phyloP scores from a whole-genome alignment of 805 yeast genomes.

The Wickerhamiella shivajii region DNA sequence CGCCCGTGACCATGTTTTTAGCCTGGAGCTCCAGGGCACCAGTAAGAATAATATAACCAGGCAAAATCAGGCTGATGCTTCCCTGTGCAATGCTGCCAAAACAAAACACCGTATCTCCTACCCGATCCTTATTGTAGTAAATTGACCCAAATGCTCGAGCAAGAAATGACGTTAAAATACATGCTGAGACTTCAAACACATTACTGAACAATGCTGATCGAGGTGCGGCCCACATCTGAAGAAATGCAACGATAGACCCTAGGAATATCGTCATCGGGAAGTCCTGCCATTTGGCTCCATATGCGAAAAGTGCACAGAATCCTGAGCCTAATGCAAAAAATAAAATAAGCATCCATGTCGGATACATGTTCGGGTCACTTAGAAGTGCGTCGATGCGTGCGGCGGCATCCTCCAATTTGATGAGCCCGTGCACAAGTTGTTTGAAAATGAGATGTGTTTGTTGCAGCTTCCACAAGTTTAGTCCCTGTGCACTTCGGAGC shows the following conservation, averaged over 20 bases:
- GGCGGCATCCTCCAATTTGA: conserved; percentile 81
- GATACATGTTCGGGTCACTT: conserved; percentile 43
- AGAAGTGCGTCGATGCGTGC: conserved; percentile 54
- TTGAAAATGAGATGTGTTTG: conserved; percentile 76
- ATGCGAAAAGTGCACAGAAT: conserved; percentile 74
- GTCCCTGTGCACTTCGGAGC: conserved; percentile 75
- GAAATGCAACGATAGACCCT: conserved; percentile 67
- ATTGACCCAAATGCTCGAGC: conserved; percentile 86
- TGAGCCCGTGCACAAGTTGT: conserved; percentile 73
- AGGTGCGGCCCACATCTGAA: conserved; percentile 72
- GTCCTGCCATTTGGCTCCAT: conserved; percentile 82
- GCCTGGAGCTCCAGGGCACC: conserved; percentile 88
- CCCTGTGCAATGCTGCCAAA: conserved; percentile 86
- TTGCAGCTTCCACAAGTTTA: conserved; percentile 65
- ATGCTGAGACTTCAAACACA: conserved; percentile 81
- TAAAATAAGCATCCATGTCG: conserved; percentile 64
- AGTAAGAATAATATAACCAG: conserved; percentile 85
- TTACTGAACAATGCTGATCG: conserved; percentile 69
- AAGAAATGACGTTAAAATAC: conserved; percentile 77
- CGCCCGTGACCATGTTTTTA: conserved; percentile 82
- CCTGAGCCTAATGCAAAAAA: conserved; percentile 72
- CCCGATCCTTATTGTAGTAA: conserved; percentile 37
- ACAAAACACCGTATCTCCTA: conserved; percentile 40
- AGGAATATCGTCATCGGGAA: conserved; percentile 70
- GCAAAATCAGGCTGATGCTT: conserved; percentile 74